A percentile compares a stretch with the other conserved stretches of the same genome.
These are phyloP conservation scores for Eucalyptus leucophloia DNA, from an alignment of 345 rosid genomes.

Conservation along the genomic window DNA sequence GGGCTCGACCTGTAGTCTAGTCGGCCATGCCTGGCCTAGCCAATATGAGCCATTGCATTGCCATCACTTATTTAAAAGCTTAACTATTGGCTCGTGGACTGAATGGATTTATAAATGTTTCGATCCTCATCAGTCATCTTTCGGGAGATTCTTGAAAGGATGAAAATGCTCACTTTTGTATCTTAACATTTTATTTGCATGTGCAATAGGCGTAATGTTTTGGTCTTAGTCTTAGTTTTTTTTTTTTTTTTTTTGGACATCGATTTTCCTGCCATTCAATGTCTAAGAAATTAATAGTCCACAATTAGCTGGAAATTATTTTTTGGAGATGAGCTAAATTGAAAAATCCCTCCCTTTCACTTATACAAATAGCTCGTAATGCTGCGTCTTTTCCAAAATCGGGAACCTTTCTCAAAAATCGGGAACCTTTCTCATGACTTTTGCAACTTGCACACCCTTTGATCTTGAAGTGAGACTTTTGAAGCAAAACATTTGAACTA, in stretches of 20 bases:
- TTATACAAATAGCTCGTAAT: neutral
- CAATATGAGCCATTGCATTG: too few species aligned
- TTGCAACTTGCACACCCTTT: rapidly evolving
- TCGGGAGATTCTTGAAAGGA: rapidly evolving
- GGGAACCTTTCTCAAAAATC: rapidly evolving
- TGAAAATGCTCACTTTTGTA: neutral
- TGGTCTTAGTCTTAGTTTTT: neutral
- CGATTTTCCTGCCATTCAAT: neutral
- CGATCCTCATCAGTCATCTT: neutral
- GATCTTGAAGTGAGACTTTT: neutral
- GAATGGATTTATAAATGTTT: neutral
- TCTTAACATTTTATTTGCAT: neutral
- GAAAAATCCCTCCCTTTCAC: neutral
- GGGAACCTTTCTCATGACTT: neutral
- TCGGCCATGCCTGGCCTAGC: neutral
- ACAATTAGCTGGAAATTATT: neutral
- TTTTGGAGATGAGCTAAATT: too few species aligned
- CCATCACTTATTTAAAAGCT: too few species aligned
- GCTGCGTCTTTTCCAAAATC: neutral
- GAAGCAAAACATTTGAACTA: neutral
- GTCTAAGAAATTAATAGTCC: too few species aligned
- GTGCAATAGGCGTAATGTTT: neutral
- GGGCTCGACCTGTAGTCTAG: neutral
- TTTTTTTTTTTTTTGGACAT: neutral
- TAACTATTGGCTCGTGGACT: neutral